A percentile compares a stretch with the other conserved stretches of the same genome.
phyloP scores from a whole-genome alignment of 257 asterid species.

The Przewalskia tangutica region DNA sequence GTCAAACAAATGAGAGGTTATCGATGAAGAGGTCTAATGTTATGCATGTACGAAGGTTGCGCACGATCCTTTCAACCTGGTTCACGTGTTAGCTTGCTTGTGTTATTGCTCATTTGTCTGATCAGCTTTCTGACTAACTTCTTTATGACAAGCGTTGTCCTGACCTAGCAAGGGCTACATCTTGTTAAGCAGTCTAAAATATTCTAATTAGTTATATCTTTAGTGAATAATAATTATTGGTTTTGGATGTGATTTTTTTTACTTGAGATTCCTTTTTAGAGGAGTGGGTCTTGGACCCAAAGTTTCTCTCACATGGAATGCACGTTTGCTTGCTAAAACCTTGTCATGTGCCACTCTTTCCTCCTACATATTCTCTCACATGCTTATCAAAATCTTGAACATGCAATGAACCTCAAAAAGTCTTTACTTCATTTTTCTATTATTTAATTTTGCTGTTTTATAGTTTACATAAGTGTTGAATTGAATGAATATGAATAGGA shows the following conservation, averaged over 20 bases:
- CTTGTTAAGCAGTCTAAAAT: background rate
- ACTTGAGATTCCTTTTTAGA: conserved; percentile 23
- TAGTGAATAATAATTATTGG: conserved; percentile 11
- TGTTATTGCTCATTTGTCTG: too few species aligned
- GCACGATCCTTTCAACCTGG: too few species aligned
- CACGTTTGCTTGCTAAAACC: conserved; percentile 35
- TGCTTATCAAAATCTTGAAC: conserved; percentile 14
- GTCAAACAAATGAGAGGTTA: too few species aligned
- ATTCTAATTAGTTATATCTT: background rate
- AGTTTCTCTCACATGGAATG: conserved; percentile 47
- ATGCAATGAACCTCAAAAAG: conserved; percentile 21
- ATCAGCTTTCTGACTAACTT: too few species aligned
- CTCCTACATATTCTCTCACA: conserved; percentile 22
- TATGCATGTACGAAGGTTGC: too few species aligned
- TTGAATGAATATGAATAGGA: background rate
- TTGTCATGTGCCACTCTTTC: conserved; percentile 46
- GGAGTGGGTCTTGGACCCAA: conserved; percentile 49
- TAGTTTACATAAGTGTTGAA: background rate
- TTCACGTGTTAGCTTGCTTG: too few species aligned
- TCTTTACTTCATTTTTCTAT: background rate
- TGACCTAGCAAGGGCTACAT: too few species aligned
- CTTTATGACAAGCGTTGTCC: too few species aligned
- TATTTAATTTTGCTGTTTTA: background rate
- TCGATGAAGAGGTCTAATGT: too few species aligned
- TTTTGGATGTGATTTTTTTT: conserved; percentile 11